These are phyloP conservation scores for Camellia sinensis DNA, from an alignment of 148 eudicot genomes.

Conservation along the genomic window DNA sequence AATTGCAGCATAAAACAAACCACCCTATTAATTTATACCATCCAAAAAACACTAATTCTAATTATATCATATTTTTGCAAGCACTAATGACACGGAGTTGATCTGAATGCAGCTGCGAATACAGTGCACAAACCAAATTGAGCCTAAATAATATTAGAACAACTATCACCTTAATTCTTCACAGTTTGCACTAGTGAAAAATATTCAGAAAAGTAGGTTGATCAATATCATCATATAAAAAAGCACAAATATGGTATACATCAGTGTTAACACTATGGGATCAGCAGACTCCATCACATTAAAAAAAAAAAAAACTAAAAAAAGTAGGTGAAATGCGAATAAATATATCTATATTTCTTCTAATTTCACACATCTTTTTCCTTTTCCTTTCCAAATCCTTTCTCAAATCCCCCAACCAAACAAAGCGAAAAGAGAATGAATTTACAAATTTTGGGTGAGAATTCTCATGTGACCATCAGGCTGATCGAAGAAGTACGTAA, in stretches of 20 bases:
- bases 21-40: not conserved
- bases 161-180: not conserved
- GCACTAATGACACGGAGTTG: not conserved
- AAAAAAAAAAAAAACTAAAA: not conserved
- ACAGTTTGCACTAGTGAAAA: not conserved
- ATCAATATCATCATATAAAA: not conserved
- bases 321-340: too few species aligned
- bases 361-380: too few species aligned
- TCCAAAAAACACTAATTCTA: not conserved
- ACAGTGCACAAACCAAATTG: not conserved
- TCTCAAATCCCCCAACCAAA: too few species aligned
- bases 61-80: not conserved
- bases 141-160: not conserved
- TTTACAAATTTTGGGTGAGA: too few species aligned
- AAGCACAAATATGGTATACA: too few species aligned
- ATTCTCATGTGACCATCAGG: too few species aligned
- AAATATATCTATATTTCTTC: too few species aligned
- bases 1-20: not conserved
- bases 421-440: too few species aligned
- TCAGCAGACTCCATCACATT: too few species aligned
- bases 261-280: too few species aligned
- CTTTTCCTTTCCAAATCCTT: too few species aligned
- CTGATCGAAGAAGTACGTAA: too few species aligned
- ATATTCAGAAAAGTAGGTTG: not conserved
- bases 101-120: not conserved